Conservation (phyloP, 78 protist species). For the Polysphondylium violaceum region DNA sequence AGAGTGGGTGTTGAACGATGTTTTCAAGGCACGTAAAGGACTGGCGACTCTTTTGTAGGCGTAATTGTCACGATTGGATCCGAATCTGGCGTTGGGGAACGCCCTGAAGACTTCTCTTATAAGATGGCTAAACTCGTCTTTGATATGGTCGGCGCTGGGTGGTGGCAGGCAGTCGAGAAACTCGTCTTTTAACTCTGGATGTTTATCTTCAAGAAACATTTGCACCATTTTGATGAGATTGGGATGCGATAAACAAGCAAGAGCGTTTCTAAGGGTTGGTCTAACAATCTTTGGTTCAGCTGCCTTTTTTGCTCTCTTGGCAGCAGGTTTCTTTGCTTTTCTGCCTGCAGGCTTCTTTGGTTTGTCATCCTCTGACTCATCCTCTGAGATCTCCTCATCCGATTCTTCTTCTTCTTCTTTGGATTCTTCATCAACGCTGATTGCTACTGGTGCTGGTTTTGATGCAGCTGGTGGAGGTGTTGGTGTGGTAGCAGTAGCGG, state of each 20-base stretch:
- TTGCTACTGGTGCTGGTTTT: not conserved
- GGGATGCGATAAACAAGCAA: not conserved
- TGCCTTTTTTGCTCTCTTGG: too few species aligned
- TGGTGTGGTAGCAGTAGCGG: too few species aligned
- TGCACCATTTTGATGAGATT: not conserved
- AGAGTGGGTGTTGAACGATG: not conserved
- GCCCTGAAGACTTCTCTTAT: not conserved
- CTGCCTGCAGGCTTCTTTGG: not conserved
- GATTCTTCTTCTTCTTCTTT: not conserved
- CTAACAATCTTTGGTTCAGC: not conserved
- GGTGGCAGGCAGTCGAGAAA: constrained; percentile 7
- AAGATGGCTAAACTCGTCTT: not conserved
- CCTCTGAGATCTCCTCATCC: not conserved
- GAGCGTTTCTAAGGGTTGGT: constrained; percentile 9
- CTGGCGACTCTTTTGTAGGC: constrained; percentile 22
- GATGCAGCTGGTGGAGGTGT: too few species aligned
- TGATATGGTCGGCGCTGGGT: not conserved
- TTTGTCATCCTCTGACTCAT: constrained; percentile 21
- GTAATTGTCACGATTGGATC: constrained; percentile 12
- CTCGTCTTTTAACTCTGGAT: constrained; percentile 18
- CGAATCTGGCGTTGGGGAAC: constrained; percentile 1
- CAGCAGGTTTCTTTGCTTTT: constrained; percentile 7
- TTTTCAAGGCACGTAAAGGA: not conserved
- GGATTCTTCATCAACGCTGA: too few species aligned
- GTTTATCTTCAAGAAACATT: constrained; percentile 8